Evolutionary conservation across 2,329 filamentous ascomycete genomes (phyloP).

Genomic region (Stemphylium lycopersici): DNA sequence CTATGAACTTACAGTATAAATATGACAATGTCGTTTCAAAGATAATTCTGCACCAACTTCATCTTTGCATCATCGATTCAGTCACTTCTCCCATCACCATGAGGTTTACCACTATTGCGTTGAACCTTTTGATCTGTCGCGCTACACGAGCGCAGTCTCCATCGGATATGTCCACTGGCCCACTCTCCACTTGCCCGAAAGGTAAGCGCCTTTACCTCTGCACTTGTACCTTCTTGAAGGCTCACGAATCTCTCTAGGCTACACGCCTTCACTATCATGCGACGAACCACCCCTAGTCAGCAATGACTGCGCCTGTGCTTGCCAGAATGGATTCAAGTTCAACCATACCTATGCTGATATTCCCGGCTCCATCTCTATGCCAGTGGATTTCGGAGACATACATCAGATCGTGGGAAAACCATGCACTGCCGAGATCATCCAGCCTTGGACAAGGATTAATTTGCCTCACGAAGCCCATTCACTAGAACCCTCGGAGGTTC

Average conservation of each 20-base stretch:
- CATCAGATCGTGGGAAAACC: not conserved
- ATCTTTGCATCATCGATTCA: not conserved
- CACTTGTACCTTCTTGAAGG: not conserved
- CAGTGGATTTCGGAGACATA: not conserved
- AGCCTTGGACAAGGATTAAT: not conserved
- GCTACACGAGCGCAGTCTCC: not conserved
- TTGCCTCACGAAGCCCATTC: accelerated
- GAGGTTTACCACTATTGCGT: not conserved
- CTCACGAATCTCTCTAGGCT: not conserved
- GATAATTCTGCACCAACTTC: too few species aligned
- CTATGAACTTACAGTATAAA: too few species aligned
- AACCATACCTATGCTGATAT: not conserved
- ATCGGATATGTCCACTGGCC: not conserved
- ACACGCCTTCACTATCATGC: not conserved
- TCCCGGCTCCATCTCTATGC: not conserved
- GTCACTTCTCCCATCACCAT: not conserved
- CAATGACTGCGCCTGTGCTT: not conserved
- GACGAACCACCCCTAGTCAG: not conserved
- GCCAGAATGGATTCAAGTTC: not conserved
- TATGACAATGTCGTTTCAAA: too few species aligned
- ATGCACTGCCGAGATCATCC: not conserved
- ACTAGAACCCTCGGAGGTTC: not conserved
- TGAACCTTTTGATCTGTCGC: not conserved
- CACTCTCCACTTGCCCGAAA: not conserved
- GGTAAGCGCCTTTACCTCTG: not conserved